Base-by-base conservation (phyloP, 768 basidiomycete genomes). In the Tricholomella constricta region DNA sequence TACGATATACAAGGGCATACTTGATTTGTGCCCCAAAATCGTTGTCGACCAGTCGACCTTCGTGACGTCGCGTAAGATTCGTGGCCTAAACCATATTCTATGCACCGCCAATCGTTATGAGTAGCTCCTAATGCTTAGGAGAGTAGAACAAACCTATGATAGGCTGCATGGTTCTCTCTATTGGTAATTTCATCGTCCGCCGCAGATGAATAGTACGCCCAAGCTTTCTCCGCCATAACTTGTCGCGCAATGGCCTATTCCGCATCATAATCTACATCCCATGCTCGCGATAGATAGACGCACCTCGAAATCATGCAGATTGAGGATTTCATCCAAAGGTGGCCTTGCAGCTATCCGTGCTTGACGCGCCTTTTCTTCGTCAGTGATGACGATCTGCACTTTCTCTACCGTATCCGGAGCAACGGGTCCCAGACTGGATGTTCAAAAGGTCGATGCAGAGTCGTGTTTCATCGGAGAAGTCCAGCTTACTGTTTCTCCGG, bases 131-230 rank as follows among this genome's bases (percentile, higher is more conserved):
- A 25, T 10, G 3, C 43, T 48, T n/a, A n/a, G n/a, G 15, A 26
- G 27, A 29, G 38, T 31, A 26, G 32, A 36, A 54, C 55, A 46
- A 54, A 88, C 91, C 95, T 80, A 60, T 98, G 95, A 65, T 88
- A 98, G 2, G 94, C 95, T 46, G 85, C 79, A 56, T 91, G 92
- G 62, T 97, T 97, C 69, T 96, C 94, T 44, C 94, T 79, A 54
- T 81, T 75, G 26, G 93, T 94, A 40, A 94, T 91, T 70, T 97
- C 94, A 61, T 98, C 95, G 65, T 98, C 96, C 6, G 96, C 86
- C 15, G 94, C 95, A n/a, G 92, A 94, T 1, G 90, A 93, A 64
- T 98, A 95, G 68, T 95, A 95, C 5, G 94, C 95, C 95, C 95
- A 98, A 0, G 92, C 92, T 66, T 92, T 91, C 29, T 88, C 86